phyloP scores from a whole-genome alignment of 768 basidiomycete genomes.

The Russula earlei region DNA sequence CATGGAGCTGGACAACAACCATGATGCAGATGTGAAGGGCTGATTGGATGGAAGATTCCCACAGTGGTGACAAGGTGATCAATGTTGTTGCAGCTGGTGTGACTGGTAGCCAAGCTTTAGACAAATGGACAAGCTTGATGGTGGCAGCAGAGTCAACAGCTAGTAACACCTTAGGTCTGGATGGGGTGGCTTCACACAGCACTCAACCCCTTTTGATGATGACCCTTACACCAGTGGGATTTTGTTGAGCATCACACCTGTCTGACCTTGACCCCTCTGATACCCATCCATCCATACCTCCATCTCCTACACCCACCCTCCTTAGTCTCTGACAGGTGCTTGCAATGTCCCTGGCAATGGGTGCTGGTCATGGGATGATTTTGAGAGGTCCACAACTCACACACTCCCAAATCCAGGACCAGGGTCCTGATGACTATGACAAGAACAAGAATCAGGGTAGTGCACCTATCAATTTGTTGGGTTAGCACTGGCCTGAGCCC shows the following conservation, averaged over 20 bases:
- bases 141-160: slow-evolving; percentile 28
- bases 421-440: slow-evolving; percentile 23
- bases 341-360: slow-evolving; percentile 34
- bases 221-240: slow-evolving; percentile 17
- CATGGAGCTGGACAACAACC: slow-evolving; percentile 26
- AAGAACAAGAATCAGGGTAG: slow-evolving; percentile 11
- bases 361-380: slow-evolving; percentile 7
- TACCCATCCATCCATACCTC: slow-evolving; percentile 27
- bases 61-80: slow-evolving; percentile 83
- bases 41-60: slow-evolving; percentile 58
- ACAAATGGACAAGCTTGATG: slow-evolving; percentile 69
- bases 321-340: slow-evolving; percentile 59
- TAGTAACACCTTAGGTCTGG: slow-evolving; percentile 17
- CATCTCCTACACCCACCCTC: slow-evolving; percentile 55
- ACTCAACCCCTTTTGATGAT: slow-evolving; percentile 12
- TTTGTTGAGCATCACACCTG: slow-evolving; percentile 42
- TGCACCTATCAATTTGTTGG: slow-evolving; percentile 29
- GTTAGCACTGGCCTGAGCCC: too few relatives aligned
- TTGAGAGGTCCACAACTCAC: slow-evolving; percentile 8
- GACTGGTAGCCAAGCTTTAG: slow-evolving; percentile 71
- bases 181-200: slow-evolving; percentile 1
- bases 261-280: slow-evolving; percentile 53
- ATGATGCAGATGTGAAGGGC: slow-evolving; percentile 32
- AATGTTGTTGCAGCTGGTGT: slow-evolving; percentile 72
- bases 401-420: slow-evolving; percentile 27